Conservation (phyloP, 352 stramenopile species). For the Phytophthora brassicae region DNA sequence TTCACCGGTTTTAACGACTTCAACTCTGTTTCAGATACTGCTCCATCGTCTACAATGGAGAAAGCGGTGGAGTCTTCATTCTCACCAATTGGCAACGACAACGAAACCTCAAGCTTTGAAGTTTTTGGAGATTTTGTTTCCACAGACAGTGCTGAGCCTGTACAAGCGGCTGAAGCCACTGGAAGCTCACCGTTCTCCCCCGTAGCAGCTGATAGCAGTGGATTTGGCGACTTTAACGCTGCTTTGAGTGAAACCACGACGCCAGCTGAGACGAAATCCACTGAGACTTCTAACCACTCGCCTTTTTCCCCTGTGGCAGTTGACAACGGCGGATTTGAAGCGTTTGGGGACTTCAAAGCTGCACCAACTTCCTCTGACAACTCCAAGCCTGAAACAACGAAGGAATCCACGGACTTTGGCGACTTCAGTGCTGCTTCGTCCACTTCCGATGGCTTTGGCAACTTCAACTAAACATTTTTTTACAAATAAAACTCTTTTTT, state of each 20-base stretch:
- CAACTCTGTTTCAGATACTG: slow-evolving; percentile 9
- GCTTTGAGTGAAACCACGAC: slow-evolving; percentile 2
- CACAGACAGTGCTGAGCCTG: not conserved
- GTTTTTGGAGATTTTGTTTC: slow-evolving; percentile 18
- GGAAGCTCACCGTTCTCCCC: slow-evolving; percentile 23
- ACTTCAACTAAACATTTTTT: slow-evolving; percentile 20
- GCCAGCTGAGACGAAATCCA: not conserved
- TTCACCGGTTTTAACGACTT: slow-evolving; percentile 34
- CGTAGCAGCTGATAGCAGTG: slow-evolving; percentile 10
- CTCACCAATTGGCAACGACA: slow-evolving; percentile 14
- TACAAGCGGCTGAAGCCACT: slow-evolving; percentile 2
- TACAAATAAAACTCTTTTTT: slow-evolving; percentile 22
- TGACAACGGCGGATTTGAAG: slow-evolving; percentile 21
- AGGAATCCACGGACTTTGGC: slow-evolving; percentile 9
- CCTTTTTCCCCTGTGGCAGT: slow-evolving; percentile 13
- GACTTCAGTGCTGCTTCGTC: slow-evolving; percentile 32
- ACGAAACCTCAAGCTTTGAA: slow-evolving; percentile 9
- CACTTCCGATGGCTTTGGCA: slow-evolving; percentile 23
- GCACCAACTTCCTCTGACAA: slow-evolving; percentile 9
- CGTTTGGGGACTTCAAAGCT: slow-evolving; percentile 26
- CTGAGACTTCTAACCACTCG: slow-evolving; percentile 5
- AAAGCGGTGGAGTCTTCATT: slow-evolving; percentile 12
- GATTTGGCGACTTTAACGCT: slow-evolving; percentile 17
- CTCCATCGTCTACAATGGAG: slow-evolving; percentile 1
- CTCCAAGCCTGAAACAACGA: slow-evolving; percentile 7